These are phyloP conservation scores for Pittosporum tobira DNA, from an alignment of 129 eudicot species.

Conservation along the genomic window DNA sequence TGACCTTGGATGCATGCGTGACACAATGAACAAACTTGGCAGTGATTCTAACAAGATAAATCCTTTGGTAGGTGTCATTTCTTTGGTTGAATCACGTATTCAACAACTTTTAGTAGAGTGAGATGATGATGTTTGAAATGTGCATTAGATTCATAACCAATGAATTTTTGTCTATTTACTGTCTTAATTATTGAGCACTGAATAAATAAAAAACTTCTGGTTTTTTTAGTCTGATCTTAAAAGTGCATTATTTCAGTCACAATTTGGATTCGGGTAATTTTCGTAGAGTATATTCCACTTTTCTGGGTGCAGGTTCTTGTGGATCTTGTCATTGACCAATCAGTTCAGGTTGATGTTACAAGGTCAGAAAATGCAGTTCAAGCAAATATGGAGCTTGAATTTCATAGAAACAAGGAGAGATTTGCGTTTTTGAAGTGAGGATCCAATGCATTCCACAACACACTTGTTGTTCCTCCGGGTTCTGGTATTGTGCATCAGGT, in stretches of 20 bases:
- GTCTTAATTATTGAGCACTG: neutral
- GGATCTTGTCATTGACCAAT: constrained; percentile 95
- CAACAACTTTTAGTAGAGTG: neutral
- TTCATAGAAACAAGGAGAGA: constrained; percentile 88
- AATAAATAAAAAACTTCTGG: neutral
- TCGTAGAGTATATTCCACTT: neutral
- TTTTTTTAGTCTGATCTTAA: neutral
- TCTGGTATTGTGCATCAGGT: constrained; percentile 99
- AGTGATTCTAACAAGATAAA: constrained; percentile 89
- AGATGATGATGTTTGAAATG: neutral
- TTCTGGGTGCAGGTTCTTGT: constrained; percentile 75
- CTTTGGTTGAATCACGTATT: neutral
- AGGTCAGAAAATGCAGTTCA: constrained; percentile 93
- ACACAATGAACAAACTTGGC: constrained; percentile 94
- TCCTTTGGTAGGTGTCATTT: constrained; percentile 64
- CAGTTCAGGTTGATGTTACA: constrained; percentile 94
- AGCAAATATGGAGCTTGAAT: constrained; percentile 91
- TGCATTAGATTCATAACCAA: neutral
- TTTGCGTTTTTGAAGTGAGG: constrained; percentile 98
- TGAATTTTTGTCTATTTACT: neutral
- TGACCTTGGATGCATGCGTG: constrained; percentile 97
- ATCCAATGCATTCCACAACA: constrained; percentile 92
- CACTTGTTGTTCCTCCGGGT: constrained; percentile 99
- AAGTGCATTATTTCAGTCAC: neutral
- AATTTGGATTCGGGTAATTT: too few relatives aligned